Conservation (phyloP, 2,329 filamentous ascomycete species). For the Fusarium sp. region DNA sequence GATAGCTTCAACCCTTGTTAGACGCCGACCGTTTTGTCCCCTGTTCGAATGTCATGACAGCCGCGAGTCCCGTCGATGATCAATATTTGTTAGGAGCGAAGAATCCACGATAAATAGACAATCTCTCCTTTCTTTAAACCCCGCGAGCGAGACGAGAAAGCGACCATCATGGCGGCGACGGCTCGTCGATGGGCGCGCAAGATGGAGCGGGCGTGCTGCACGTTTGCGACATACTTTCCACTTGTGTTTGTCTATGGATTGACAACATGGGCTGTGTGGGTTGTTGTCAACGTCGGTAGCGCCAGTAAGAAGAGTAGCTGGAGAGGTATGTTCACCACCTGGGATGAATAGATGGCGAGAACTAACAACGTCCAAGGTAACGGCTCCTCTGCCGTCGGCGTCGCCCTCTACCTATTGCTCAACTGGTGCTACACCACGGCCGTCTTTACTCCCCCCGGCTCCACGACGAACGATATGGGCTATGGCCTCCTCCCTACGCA, state of each 20-base stretch:
- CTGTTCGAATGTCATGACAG: slow-evolving; percentile 29
- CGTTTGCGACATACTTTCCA: slow-evolving; percentile 84
- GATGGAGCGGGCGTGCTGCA: slow-evolving; percentile 86
- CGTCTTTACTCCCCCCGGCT: slow-evolving; percentile 91
- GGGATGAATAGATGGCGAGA: background rate
- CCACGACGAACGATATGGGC: slow-evolving; percentile 71
- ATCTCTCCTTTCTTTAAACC: background rate
- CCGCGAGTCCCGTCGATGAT: background rate
- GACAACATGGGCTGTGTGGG: slow-evolving; percentile 95
- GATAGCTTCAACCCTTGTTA: slow-evolving; percentile 17
- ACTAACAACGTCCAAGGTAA: slow-evolving; percentile 51
- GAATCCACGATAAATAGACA: slow-evolving; percentile 6
- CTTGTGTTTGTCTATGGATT: slow-evolving; percentile 88
- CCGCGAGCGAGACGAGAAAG: background rate
- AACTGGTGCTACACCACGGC: slow-evolving; percentile 93
- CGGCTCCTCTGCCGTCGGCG: slow-evolving; percentile 70
- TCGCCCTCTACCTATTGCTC: slow-evolving; percentile 80
- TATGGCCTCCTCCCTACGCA: slow-evolving; percentile 86
- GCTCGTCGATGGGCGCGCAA: slow-evolving; percentile 73
- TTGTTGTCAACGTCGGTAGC: slow-evolving; percentile 79
- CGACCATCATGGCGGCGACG: slow-evolving; percentile 53
- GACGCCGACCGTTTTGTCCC: slow-evolving; percentile 7
- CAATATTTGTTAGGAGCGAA: background rate
- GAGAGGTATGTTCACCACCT: slow-evolving; percentile 61
- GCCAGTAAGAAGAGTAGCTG: slow-evolving; percentile 63